Evolutionary conservation across 108 stramenopile species (phyloP).

Genomic region (Discostella stelligeroides): DNA sequence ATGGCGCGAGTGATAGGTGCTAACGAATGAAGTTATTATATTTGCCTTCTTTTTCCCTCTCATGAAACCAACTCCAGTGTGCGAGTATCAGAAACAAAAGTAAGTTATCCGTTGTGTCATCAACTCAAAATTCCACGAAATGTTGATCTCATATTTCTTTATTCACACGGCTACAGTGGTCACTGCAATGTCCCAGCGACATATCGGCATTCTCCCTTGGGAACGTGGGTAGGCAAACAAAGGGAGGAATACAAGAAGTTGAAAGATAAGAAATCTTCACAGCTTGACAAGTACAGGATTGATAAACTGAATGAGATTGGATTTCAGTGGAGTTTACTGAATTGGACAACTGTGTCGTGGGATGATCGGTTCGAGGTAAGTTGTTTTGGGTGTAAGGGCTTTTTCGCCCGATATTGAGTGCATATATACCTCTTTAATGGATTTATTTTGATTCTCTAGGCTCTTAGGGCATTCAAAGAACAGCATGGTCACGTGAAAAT

Average conservation of each 20-base stretch:
- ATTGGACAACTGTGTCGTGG: slow-evolving; percentile 44
- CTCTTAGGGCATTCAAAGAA: slow-evolving; percentile 31
- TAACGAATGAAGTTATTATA: too few species aligned
- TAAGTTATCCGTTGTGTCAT: slow-evolving; percentile 5
- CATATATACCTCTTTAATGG: neutral
- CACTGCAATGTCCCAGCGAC: slow-evolving; percentile 47
- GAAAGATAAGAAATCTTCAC: slow-evolving; percentile 41
- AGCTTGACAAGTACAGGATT: slow-evolving; percentile 32
- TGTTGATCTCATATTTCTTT: neutral
- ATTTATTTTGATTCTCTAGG: neutral
- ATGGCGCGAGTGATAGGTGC: too few species aligned
- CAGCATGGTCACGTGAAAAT: slow-evolving; percentile 46
- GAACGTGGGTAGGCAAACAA: slow-evolving; percentile 53
- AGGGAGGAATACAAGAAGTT: slow-evolving; percentile 52
- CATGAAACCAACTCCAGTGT: neutral
- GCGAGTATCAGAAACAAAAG: slow-evolving; percentile 11
- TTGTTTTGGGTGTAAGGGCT: neutral
- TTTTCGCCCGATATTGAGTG: too few species aligned
- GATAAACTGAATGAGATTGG: slow-evolving; percentile 45
- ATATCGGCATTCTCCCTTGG: slow-evolving; percentile 26
- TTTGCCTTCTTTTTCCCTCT: neutral
- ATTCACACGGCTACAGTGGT: slow-evolving; percentile 6
- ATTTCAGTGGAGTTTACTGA: slow-evolving; percentile 44
- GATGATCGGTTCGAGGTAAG: slow-evolving; percentile 51
- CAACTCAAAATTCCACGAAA: too few species aligned